Base-by-base conservation (phyloP, 768 basidiomycete species). In the Leccinum obscurum region DNA sequence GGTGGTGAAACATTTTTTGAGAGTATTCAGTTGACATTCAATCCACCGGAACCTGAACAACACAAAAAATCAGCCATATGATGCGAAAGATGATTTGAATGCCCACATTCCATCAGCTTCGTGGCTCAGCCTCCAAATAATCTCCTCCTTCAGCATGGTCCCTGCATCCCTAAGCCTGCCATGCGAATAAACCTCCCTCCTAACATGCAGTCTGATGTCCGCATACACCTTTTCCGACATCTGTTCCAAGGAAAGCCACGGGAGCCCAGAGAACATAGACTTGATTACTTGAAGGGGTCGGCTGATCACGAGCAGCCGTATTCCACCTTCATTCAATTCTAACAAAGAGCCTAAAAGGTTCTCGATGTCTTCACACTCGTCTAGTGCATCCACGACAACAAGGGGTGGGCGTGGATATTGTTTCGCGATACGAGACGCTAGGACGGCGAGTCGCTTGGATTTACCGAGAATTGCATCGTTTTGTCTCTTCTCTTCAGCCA, bases 281-380 rank as follows among this genome's bases (percentile, higher is more conserved):
- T 51, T 63, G 53, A 67, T 66, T 2, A 55, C 46, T 30, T 56
- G 44, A 44, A 20, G 44, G n/a, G 44, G 44, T 11, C 44, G 44
- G n/a, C 44, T 67, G 37, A 55, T 61, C 6, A 59, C 28, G 10
- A 66, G 57, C 1, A 67, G 24, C 8, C 59, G 62, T 7, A 67
- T 11, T 1, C 39, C 26, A 0, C 54, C 55, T 9, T 46, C 34
- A 0, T 49, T 32, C 57, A 64, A 15, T 8, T 39, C 46, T 0
- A 3, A 1, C 9, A 68, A 22, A 10, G 50, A 61, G 11, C 26
- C n/a, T 0, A 67, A 30, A 14, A 64, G 54, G 0, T 26, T n/a
- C 9, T 61, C 50, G 6, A 65, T 3, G 4, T 64, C 57, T 20
- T 46, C 30, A 37, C 67, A 68, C 53, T 68, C 66, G 20, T 68